Evolutionary conservation across 2,329 filamentous ascomycete genomes (phyloP), one percentile per base, ranked within the genome.

Genomic region (Tolypocladium ovalisporum): DNA sequence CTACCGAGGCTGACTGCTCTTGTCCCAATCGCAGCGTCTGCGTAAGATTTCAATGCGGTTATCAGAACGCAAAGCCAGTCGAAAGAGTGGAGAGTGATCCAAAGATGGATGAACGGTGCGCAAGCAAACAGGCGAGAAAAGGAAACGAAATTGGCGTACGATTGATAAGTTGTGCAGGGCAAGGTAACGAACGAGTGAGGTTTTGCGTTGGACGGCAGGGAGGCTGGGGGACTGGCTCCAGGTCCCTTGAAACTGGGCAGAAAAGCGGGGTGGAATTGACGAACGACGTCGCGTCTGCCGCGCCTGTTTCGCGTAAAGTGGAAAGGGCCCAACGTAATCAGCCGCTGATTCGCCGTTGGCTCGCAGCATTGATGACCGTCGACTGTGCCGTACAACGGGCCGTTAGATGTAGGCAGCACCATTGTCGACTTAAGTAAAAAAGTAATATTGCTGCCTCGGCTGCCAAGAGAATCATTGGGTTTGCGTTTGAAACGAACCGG

Each of bases 281-380:
- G 3, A 34, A 51, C 47, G 9, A 27, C 24, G 53, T 42, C 57
- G 51, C 42, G 57, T 56, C 27, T 55, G 56, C 60, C 66, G 68
- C 62, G 66, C 59, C 57, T 52, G 39, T 61, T 66, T 70, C 68
- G 68, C 64, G 68, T 68, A 64, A 67, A 70, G 63, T 66, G 58
- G 34, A 55, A 19, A 47, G 29, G 44, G 4, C n/a, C n/a, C 10
- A 1, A 13, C 2, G 52, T 51, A 55, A 54, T 56, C 53, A 51
- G 49, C 32, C 29, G 22, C 47, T 32, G 53, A 58, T 55, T 55
- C 19, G 42, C 27, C 35, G 13, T 8, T 6, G 9, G 12, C 29
- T 24, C 19, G 39, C 54, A 49, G 24, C 12, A 19, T 29, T 49
- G 27, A 29, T 32, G 24, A 27, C 22, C 7, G 19, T 22, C 39